Percentiles rank a stretch among this genome's conserved stretches.
phyloP scores from a whole-genome alignment of 257 asterid species.

The Solanum tarijense region DNA sequence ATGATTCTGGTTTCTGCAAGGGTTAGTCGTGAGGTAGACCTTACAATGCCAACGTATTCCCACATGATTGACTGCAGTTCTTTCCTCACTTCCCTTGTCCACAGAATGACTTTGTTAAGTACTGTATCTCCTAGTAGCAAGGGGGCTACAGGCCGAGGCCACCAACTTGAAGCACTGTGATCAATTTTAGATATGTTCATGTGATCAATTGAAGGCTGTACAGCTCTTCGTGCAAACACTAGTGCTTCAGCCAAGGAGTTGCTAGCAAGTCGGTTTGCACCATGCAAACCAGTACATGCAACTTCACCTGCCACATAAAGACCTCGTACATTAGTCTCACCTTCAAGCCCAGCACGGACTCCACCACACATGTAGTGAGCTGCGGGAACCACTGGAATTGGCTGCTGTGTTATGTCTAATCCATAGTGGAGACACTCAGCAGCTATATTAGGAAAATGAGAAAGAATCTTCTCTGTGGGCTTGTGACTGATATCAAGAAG shows the following conservation, averaged over 20 bases:
- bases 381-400: conserved; percentile 94
- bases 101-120: conserved; percentile 18
- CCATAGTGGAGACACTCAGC: conserved; percentile 84
- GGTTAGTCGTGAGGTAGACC: conserved; percentile 68
- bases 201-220: conserved; percentile 70
- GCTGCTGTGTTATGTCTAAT: conserved; percentile 75
- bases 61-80: conserved; percentile 76
- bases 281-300: conserved; percentile 94
- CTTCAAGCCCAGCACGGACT: conserved; percentile 90
- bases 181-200: conserved; percentile 26
- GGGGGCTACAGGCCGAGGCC: conserved; percentile 65
- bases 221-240: conserved; percentile 90
- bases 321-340: conserved; percentile 80
- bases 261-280: conserved; percentile 94
- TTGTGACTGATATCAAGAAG: conserved; percentile 89
- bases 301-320: conserved; percentile 96
- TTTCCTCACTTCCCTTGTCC: conserved; percentile 65
- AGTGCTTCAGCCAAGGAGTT: conserved; percentile 91
- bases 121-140: conserved; percentile 31
- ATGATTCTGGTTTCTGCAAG: conserved; percentile 69
- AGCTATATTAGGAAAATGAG: conserved; percentile 94
- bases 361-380: conserved; percentile 99
- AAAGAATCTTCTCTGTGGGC: conserved; percentile 53
- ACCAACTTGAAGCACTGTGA: conserved; percentile 27
- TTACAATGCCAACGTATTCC: conserved; percentile 81